These are phyloP conservation scores for Schwanniomyces sp. DNA, from an alignment of 805 yeast species.

Conservation along the genomic window DNA sequence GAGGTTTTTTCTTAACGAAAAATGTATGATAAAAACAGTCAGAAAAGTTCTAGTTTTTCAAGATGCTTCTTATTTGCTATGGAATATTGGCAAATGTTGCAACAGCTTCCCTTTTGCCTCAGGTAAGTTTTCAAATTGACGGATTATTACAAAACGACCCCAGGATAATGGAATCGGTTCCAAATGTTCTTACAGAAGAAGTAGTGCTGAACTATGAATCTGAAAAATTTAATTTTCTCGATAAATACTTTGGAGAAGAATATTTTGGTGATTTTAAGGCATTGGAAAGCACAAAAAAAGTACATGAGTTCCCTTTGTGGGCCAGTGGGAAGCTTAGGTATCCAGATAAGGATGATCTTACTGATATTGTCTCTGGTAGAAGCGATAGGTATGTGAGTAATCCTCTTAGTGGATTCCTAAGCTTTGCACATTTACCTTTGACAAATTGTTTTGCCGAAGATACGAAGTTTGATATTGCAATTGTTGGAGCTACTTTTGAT, in stretches of 20 bases:
- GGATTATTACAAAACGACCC: no score
- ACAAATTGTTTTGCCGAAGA: constrained; percentile 14
- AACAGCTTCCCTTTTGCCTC: no score
- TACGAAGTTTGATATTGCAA: constrained; percentile 46
- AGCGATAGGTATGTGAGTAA: constrained; percentile 38
- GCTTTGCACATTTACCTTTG: constrained; percentile 25
- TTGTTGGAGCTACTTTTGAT: constrained; percentile 61
- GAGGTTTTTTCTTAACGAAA: no score
- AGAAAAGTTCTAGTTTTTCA: no score
- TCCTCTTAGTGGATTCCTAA: constrained; percentile 32
- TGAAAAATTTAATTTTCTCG: neutral
- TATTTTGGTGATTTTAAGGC: neutral
- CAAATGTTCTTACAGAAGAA: no score
- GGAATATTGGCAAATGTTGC: no score
- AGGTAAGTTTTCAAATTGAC: no score
- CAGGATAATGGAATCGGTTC: no score
- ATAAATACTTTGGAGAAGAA: neutral
- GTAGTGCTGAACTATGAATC: neutral
- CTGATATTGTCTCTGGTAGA: constrained; percentile 40
- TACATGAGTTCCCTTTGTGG: neutral
- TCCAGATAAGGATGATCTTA: constrained; percentile 36
- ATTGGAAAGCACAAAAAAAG: neutral
- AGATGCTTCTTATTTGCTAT: no score
- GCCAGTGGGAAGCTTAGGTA: constrained; percentile 7
- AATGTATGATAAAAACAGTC: no score